Conservation (phyloP, 257 asterid genomes). For the Petunia secreta region DNA sequence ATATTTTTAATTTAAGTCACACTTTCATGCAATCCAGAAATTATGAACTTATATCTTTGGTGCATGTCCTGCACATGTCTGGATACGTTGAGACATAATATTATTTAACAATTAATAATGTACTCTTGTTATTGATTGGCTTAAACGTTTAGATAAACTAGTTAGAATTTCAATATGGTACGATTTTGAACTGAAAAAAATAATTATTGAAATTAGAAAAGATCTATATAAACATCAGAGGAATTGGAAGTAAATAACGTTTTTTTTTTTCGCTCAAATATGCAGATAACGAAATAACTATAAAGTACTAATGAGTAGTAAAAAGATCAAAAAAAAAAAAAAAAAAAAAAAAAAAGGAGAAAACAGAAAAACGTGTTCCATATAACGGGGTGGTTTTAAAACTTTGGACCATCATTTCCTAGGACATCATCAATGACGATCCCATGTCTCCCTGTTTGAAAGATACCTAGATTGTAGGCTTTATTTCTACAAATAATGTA, state of each 20-base stretch:
- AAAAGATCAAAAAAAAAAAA: not conserved
- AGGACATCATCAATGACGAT: slow-evolving; percentile 1
- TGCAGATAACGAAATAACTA: not conserved
- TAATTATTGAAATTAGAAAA: not conserved
- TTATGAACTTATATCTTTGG: too few species aligned
- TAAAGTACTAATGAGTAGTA: not conserved
- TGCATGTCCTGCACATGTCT: too few species aligned
- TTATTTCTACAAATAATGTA: too few species aligned
- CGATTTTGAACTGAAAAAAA: not conserved
- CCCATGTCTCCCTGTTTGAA: not conserved
- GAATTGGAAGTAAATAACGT: not conserved
- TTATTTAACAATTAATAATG: too few species aligned
- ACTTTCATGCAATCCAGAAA: too few species aligned
- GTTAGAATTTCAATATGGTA: too few species aligned
- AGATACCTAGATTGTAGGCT: too few species aligned
- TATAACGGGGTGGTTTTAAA: not conserved
- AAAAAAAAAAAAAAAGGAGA: not conserved
- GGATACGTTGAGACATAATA: too few species aligned
- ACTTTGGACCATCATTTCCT: slow-evolving; percentile 1
- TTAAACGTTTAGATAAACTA: too few species aligned
- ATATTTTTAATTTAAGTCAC: too few species aligned
- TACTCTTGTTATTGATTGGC: too few species aligned
- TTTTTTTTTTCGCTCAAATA: not conserved
- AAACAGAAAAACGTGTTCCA: not conserved
- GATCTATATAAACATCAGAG: not conserved